These are phyloP conservation scores for Scytalidium lignicola DNA, from an alignment of 2,329 filamentous ascomycete genomes.

Conservation along the genomic window DNA sequence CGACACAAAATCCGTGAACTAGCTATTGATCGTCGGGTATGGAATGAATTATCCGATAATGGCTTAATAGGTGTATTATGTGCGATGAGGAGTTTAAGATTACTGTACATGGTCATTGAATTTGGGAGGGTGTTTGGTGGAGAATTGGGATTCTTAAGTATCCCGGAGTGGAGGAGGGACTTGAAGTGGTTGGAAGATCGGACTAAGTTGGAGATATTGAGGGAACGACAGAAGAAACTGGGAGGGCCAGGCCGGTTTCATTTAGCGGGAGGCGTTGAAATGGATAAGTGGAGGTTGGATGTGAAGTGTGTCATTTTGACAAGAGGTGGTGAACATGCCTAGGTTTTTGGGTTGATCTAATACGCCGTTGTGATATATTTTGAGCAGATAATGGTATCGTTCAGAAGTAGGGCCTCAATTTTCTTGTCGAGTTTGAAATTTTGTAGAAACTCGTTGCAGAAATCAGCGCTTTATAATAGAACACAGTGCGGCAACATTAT, in stretches of 20 bases:
- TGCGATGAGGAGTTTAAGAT: conserved; percentile 13
- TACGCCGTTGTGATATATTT: not conserved
- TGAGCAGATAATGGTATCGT: too few species aligned
- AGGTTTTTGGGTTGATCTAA: not conserved
- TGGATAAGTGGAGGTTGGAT: conserved; percentile 6
- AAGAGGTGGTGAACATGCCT: conserved; percentile 19
- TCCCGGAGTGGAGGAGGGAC: conserved; percentile 20
- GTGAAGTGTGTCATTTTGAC: conserved; percentile 22
- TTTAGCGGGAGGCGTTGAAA: not conserved
- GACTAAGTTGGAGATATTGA: conserved; percentile 11
- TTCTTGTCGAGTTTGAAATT: too few species aligned
- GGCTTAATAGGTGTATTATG: conserved; percentile 17
- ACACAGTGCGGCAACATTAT: not conserved
- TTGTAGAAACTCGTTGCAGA: too few species aligned
- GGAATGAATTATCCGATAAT: conserved; percentile 17
- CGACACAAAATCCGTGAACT: conserved; percentile 15
- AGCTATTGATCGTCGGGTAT: conserved; percentile 19
- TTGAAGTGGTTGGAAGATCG: conserved; percentile 16
- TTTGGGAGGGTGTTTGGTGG: conserved; percentile 18
- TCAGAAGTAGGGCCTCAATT: too few species aligned
- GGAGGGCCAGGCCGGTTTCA: not conserved
- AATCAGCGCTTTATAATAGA: not conserved
- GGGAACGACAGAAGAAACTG: conserved; percentile 11
- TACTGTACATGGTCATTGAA: conserved; percentile 20
- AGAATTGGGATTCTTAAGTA: conserved; percentile 13